Percentiles rank a stretch among this genome's conserved stretches.
phyloP scores from a whole-genome alignment of 441 rosid species.

The Populus hybrid region DNA sequence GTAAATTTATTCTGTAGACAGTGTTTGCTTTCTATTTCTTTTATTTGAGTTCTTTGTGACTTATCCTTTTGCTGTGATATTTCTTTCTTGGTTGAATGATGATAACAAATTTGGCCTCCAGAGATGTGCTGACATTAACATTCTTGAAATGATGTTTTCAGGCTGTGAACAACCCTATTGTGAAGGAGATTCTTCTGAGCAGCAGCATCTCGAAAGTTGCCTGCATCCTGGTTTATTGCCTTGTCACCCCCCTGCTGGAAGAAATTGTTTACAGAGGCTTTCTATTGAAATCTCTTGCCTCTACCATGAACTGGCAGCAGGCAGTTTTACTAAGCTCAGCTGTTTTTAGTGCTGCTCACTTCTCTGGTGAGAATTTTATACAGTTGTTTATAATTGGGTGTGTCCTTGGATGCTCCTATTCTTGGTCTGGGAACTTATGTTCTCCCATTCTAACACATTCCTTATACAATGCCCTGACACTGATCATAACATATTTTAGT shows the following conservation, averaged over 20 bases:
- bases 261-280: slow-evolving; percentile 83
- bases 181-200: slow-evolving; percentile 59
- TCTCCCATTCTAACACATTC: slow-evolving; percentile 66
- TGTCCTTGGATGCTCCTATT: slow-evolving; percentile 61
- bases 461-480: slow-evolving; percentile 67
- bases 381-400: slow-evolving; percentile 68
- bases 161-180: slow-evolving; percentile 45
- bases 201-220: slow-evolving; percentile 48
- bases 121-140: not conserved
- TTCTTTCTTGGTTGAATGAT: not conserved
- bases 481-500: slow-evolving; percentile 35
- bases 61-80: not conserved
- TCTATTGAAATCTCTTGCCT: slow-evolving; percentile 60
- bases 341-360: slow-evolving; percentile 72
- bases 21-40: not conserved
- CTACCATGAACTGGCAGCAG: slow-evolving; percentile 58
- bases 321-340: slow-evolving; percentile 59
- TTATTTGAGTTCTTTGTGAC: not conserved
- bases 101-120: not conserved
- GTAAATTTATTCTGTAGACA: no score
- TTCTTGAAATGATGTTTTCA: slow-evolving; percentile 22
- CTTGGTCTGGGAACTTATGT: slow-evolving; percentile 72
- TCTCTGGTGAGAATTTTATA: slow-evolving; percentile 56
- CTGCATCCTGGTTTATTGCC: slow-evolving; percentile 52
- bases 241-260: slow-evolving; percentile 65